phyloP scores from a whole-genome alignment of 106 monocot genomes.

The Apostasia shenzhenica region DNA sequence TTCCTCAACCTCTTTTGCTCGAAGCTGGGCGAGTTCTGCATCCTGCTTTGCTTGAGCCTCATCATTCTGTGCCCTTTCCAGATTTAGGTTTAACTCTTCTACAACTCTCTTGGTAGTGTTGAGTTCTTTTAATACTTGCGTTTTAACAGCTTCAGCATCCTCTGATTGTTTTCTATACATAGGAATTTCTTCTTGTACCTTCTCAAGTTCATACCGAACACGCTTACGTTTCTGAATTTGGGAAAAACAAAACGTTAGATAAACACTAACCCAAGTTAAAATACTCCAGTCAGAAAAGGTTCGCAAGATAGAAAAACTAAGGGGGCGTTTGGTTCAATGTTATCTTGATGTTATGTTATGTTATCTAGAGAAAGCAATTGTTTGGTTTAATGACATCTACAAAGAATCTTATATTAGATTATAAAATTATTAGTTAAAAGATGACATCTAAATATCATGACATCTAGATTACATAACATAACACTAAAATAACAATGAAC shows the following conservation, averaged over 20 bases:
- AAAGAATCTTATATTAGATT: no score
- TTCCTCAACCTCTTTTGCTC: conserved; percentile 23
- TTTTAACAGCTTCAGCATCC: conserved; percentile 16
- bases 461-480: no score
- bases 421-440: no score
- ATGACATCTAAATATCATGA: no score
- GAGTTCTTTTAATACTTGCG: conserved; percentile 14
- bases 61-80: conserved; percentile 21
- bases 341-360: no score
- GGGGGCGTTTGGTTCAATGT: no score
- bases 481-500: no score
- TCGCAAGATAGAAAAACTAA: no score
- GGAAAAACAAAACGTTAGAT: background rate
- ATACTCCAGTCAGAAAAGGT: no score
- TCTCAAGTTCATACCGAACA: conserved; percentile 13
- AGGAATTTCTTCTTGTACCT: conserved; percentile 16
- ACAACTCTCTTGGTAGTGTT: conserved; percentile 6
- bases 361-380: no score
- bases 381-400: no score
- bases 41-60: conserved; percentile 22
- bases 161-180: conserved; percentile 17
- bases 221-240: conserved; percentile 16
- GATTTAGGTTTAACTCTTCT: conserved; percentile 22
- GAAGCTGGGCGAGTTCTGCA: conserved; percentile 23
- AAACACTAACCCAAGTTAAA: no score